These are phyloP conservation scores for Cytospora piceae DNA, from an alignment of 2,329 filamentous ascomycete genomes.

Conservation along the genomic window DNA sequence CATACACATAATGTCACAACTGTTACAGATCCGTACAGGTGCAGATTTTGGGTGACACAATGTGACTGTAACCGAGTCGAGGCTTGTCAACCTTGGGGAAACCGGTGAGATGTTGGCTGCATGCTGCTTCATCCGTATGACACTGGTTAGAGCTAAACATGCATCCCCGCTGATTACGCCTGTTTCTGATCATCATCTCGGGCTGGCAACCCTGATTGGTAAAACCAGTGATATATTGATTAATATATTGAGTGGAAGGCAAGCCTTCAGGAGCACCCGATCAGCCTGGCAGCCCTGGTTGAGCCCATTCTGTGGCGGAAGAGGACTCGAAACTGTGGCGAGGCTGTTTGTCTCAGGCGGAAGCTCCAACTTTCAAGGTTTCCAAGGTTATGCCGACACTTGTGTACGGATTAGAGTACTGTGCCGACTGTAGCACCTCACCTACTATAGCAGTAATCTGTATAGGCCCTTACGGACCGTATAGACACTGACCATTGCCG, in stretches of 20 bases:
- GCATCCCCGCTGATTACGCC: neutral
- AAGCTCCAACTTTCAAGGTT: neutral
- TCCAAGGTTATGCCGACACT: neutral
- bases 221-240: neutral
- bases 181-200: neutral
- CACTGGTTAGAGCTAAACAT: conserved; percentile 13
- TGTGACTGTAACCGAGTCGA: conserved; percentile 5
- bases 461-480: neutral
- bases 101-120: conserved; percentile 30
- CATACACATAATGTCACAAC: neutral
- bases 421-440: neutral
- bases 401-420: neutral
- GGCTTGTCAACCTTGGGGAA: conserved; percentile 17
- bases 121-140: conserved; percentile 27
- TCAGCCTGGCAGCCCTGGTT: neutral
- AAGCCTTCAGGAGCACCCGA: neutral
- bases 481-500: conserved; percentile 2
- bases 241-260: neutral
- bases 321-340: conserved; percentile 9
- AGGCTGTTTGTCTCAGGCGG: conserved; percentile 23
- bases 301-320: neutral
- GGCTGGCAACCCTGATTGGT: neutral
- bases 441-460: neutral
- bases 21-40: neutral
- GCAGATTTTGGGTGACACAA: neutral